Percentiles rank a stretch among this genome's conserved stretches.
Conservation (phyloP, 148 eudicot genomes). For the Cornus florida region DNA sequence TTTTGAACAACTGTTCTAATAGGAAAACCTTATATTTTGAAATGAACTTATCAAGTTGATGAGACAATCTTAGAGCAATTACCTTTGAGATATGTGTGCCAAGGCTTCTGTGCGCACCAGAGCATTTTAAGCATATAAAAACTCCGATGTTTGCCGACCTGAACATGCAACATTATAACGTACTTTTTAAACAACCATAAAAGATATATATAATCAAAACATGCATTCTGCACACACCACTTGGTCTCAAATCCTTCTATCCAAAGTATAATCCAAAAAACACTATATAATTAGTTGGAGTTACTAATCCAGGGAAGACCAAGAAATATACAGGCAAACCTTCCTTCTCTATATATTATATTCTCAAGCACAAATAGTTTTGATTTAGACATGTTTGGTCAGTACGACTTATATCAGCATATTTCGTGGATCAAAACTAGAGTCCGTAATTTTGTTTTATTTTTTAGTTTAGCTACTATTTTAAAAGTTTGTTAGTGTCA, state of each 20-base stretch:
- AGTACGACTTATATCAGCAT: too few species aligned
- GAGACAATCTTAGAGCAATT: slow-evolving; percentile 10
- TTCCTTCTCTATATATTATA: background rate
- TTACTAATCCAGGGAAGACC: background rate
- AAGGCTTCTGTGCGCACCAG: slow-evolving; percentile 90
- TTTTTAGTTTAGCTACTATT: too few species aligned
- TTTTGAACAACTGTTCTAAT: too few species aligned
- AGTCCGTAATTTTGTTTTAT: too few species aligned
- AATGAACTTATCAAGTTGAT: too few species aligned
- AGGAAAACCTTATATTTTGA: too few species aligned
- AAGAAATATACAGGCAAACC: background rate
- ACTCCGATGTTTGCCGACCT: slow-evolving; percentile 97
- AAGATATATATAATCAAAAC: background rate
- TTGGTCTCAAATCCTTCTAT: slow-evolving; percentile 1
- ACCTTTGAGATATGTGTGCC: slow-evolving; percentile 94
- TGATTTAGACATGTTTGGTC: too few species aligned
- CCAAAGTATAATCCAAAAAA: background rate
- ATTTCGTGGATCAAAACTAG: too few species aligned
- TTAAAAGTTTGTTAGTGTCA: too few species aligned
- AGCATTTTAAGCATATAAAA: slow-evolving; percentile 91
- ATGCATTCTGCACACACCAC: slow-evolving; percentile 11
- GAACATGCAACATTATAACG: slow-evolving; percentile 20
- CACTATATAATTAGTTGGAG: too few species aligned
- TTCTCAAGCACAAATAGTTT: too few species aligned
- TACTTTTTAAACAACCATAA: background rate